Evolutionary conservation across 768 basidiomycete genomes (phyloP).

Genomic region (Auricularia sp.): DNA sequence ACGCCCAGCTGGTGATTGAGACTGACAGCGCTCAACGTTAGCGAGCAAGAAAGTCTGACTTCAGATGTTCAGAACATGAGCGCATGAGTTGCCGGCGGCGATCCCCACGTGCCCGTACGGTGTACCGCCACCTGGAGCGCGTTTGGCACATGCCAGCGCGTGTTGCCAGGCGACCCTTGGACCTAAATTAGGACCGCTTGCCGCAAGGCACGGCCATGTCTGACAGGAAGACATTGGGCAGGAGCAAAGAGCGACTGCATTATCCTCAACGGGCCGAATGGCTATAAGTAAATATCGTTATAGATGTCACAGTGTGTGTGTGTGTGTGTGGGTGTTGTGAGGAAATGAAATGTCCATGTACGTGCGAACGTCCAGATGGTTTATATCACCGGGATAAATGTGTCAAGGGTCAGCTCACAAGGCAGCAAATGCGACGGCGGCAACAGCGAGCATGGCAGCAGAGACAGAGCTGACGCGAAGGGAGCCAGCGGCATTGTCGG

Average conservation of each 20-base stretch:
- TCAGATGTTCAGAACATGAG: too few relatives aligned
- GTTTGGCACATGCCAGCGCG: too few relatives aligned
- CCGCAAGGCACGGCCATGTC: not conserved
- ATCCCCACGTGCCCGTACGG: too few relatives aligned
- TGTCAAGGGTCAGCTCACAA: not conserved
- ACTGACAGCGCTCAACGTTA: too few relatives aligned
- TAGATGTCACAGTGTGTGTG: not conserved
- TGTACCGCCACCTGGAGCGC: too few relatives aligned
- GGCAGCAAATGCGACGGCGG: not conserved
- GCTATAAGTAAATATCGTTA: not conserved
- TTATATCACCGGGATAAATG: not conserved
- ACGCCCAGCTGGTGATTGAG: too few relatives aligned
- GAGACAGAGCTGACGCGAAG: not conserved
- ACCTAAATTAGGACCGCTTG: too few relatives aligned
- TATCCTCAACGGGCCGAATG: not conserved
- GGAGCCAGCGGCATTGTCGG: not conserved
- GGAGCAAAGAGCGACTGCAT: not conserved
- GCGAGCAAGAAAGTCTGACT: too few relatives aligned
- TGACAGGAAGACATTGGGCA: not conserved
- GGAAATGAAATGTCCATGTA: not conserved
- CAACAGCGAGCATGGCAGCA: not conserved
- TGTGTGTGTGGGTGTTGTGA: not conserved
- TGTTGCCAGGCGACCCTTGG: too few relatives aligned
- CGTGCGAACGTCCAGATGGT: not conserved
- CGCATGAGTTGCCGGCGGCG: too few relatives aligned